Evolutionary conservation across 2,329 filamentous ascomycete species (phyloP), one percentile per base, ranked within the genome.

Genomic region (Monosporascus ibericus): DNA sequence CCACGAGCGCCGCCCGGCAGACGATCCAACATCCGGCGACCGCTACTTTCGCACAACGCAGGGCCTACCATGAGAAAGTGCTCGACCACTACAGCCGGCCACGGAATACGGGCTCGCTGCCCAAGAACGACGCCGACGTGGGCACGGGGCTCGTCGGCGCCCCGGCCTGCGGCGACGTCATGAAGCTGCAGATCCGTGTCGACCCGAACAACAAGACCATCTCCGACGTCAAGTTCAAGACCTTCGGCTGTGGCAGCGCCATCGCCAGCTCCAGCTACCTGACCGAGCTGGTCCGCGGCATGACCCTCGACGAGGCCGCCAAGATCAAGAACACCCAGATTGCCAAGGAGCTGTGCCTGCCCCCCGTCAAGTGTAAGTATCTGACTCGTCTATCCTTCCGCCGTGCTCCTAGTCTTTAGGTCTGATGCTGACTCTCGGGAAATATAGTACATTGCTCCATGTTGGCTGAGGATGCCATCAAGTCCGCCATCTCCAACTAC

Each of bases 301-400:
- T 97, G 92, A 95, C 87, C 15, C 74, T 99, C 60, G 94, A 99
- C 64, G 90, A 99, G 70, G 94, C 95, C 36, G 85, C 86, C 51
- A 87, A 88, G 75, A 89, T 99, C 64, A 87, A 90, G 76, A 99
- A 99, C 75, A 96, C 92, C 3, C 92, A 99, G 74, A 99, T 99
- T 68, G 94, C 94, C 38, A 95, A 95, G 78, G 95, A 99, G 75
- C 72, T 92, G 55, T 91, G 87, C 65, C 71, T 89, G 65, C 88
- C 88, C 36, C 88, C 88, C 51, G 87, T 92, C 52, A 90, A 91
- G 72, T 68, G 85, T 87, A 71, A 75, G 82, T 62, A 36, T 59
- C 44, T 37, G 37, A 44, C 47, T 44, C 36, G 17, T 25, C 5
- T 22, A 30, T 39, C 14, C 30, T 14, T 34, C 30, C 11, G 30